These are phyloP conservation scores for Zalaria sp. DNA, from an alignment of 2,329 filamentous ascomycete species.

Conservation along the genomic window DNA sequence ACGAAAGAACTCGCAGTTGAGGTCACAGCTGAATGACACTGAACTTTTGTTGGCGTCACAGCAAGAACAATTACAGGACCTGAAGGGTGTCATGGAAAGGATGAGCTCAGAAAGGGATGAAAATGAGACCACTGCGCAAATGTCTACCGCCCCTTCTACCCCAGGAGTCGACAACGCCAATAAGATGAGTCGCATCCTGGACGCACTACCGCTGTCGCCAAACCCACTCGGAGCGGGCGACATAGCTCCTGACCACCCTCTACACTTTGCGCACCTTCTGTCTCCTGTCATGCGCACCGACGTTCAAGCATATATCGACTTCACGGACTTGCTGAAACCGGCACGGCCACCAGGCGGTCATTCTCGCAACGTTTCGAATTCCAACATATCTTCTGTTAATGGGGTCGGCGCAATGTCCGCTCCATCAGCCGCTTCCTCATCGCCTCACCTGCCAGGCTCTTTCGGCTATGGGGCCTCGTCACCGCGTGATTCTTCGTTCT, in stretches of 20 bases:
- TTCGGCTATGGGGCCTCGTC: conserved; percentile 24
- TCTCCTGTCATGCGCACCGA: conserved; percentile 75
- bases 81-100: conserved; percentile 85
- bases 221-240: conserved; percentile 35
- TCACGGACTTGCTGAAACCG: conserved; percentile 58
- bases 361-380: conserved; percentile 56
- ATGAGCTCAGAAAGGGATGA: conserved; percentile 66
- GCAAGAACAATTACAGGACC: conserved; percentile 80
- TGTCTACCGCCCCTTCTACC: conserved; percentile 60
- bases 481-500: conserved; percentile 16
- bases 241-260: conserved; percentile 45
- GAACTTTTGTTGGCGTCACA: conserved; percentile 76
- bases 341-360: conserved; percentile 43
- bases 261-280: conserved; percentile 70
- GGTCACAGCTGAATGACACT: conserved; percentile 71
- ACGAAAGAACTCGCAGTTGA: conserved; percentile 70
- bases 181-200: conserved; percentile 46
- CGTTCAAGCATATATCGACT: conserved; percentile 69
- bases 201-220: conserved; percentile 41
- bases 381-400: conserved; percentile 23
- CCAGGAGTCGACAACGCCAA: conserved; percentile 49
- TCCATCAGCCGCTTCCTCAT: conserved; percentile 10
- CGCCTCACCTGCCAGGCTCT: conserved; percentile 28
- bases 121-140: conserved; percentile 43
- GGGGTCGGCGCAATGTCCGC: conserved; percentile 10